Evolutionary conservation across 305 asterid species (phyloP), one percentile per base, ranked within the genome.

Genomic region (Nicotiana rustica): DNA sequence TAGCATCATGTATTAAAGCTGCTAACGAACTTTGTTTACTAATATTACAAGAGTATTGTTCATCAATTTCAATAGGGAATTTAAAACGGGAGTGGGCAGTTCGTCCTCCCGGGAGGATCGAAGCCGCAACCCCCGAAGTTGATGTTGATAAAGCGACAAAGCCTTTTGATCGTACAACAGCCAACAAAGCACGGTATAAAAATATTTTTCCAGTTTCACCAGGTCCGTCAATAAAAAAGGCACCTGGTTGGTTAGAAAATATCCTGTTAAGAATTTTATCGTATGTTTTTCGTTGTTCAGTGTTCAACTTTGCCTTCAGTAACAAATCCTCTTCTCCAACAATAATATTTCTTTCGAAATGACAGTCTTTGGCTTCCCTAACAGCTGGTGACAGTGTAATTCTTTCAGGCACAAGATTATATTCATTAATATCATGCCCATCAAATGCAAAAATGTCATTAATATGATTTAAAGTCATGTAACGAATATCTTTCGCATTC

Each of bases 81-180:
- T 57, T 78, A 33, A 78, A 59, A 3, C 67, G 44, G 29, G 69
- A 78, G 6, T 77, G 81, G 14, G 68, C 68, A 4, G 67, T 78
- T 17, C 14, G 0, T 1, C 62, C 84, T 3, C 84, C 80, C 0
- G 73, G 71, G 4, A 70, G 69, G 1, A 67, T 13, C 4, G 64
- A 59, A 12, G 75, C 36, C 0, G 56, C 55, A 17, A 61, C 47
- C 10, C 67, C 84, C 0, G 81, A 82, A 1, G 65, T 35, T 4
- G 65, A 14, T 1, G 80, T 41, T 44, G 81, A 76, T 1, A 73
- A 12, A 3, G 65, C 64, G 7, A 82, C 29, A 18, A 6, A 18
- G 9, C 47, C 47, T 14, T 21, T 31, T 2, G 60, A 60, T 18
- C 17, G 38, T 1, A 62, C 3, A 4, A 29, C 12, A 3, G 75